Percentiles rank a stretch among this genome's conserved stretches.
Conservation (phyloP, 2,329 filamentous ascomycete genomes). For the Triangularia setosa region DNA sequence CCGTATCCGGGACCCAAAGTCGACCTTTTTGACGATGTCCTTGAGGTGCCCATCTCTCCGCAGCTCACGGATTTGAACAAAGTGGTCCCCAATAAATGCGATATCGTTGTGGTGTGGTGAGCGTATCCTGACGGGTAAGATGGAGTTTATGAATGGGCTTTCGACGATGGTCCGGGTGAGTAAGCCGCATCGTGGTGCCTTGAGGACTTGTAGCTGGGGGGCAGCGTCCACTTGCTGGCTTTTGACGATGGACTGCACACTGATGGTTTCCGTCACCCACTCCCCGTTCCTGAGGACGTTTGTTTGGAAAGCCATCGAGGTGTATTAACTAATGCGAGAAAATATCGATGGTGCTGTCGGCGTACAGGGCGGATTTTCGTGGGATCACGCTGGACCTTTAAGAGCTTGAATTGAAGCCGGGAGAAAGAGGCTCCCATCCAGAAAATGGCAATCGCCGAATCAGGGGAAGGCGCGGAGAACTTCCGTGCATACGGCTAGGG, state of each 20-base stretch:
- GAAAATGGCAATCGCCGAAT: neutral
- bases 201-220: constrained; percentile 32
- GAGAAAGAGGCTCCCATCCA: neutral
- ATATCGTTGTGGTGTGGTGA: constrained; percentile 71
- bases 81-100: constrained; percentile 79
- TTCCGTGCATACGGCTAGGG: neutral
- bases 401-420: neutral
- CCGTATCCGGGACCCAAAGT: constrained; percentile 76
- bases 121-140: constrained; percentile 76
- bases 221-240: constrained; percentile 28
- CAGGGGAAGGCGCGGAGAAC: neutral
- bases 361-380: neutral
- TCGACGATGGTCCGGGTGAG: constrained; percentile 74
- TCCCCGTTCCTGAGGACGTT: constrained; percentile 51
- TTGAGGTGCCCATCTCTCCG: constrained; percentile 64
- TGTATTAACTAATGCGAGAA: neutral
- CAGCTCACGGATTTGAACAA: constrained; percentile 76
- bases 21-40: constrained; percentile 70
- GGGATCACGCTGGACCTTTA: neutral
- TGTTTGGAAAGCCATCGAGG: constrained; percentile 49
- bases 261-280: constrained; percentile 54
- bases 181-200: constrained; percentile 60
- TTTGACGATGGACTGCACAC: constrained; percentile 41
- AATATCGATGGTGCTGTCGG: neutral
- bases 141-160: constrained; percentile 70